These are phyloP conservation scores for Juncus inflexus DNA, from an alignment of 176 grass and related monocot species.

Conservation along the genomic window DNA sequence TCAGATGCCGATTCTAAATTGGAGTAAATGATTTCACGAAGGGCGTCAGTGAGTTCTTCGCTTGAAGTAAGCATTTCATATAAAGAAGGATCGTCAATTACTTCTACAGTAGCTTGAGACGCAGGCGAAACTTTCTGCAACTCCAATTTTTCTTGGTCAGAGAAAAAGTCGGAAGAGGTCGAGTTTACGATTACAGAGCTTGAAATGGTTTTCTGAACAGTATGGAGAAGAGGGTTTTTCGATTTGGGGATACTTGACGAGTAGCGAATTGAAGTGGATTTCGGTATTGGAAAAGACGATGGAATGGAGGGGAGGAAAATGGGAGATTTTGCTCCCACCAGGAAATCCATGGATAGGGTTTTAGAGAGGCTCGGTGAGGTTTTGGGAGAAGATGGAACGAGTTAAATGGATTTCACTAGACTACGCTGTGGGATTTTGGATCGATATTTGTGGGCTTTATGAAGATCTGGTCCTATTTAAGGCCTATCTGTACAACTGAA, in stretches of 20 bases:
- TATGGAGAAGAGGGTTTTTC: constrained; percentile 29
- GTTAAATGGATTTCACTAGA: neutral
- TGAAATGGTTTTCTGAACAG: constrained; percentile 53
- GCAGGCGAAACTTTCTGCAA: constrained; percentile 1
- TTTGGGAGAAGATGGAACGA: constrained; percentile 6
- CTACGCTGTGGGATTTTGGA: neutral
- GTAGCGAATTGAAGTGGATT: constrained; percentile 25
- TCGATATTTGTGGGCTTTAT: constrained; percentile 16
- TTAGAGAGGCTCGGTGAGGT: constrained; percentile 20
- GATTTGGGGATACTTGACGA: constrained; percentile 17
- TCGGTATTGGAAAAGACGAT: constrained; percentile 4
- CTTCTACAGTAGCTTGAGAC: constrained; percentile 8
- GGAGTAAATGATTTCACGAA: constrained; percentile 22
- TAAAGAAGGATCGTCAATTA: constrained; percentile 7
- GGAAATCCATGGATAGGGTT: constrained; percentile 41
- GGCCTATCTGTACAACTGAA: no score
- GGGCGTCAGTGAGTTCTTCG: constrained; percentile 4
- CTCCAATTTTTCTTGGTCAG: constrained; percentile 7
- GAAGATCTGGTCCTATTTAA: no score
- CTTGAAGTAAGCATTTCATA: constrained; percentile 28
- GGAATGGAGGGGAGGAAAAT: constrained; percentile 9
- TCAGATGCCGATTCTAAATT: constrained; percentile 26
- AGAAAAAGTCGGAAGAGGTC: constrained; percentile 39
- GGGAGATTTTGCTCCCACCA: constrained; percentile 19
- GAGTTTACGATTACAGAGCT: constrained; percentile 50